These are phyloP conservation scores for Xylariaceae sp. DNA, from an alignment of 2,329 filamentous ascomycete species.

Conservation along the genomic window DNA sequence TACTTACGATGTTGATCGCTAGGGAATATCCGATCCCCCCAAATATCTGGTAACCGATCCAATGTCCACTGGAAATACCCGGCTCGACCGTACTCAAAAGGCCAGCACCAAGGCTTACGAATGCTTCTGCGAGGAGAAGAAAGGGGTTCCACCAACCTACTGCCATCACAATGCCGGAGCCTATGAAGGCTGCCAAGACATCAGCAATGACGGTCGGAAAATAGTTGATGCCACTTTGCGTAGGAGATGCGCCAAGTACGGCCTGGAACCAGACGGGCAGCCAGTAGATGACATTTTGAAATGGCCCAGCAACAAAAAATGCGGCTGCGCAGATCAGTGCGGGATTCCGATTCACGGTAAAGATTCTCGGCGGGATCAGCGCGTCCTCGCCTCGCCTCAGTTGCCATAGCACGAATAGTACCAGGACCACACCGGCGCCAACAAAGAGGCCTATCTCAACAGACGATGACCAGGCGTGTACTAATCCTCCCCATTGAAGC, in stretches of 20 bases:
- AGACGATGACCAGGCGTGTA: slow-evolving; percentile 33
- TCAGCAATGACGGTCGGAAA: slow-evolving; percentile 36
- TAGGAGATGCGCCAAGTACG: slow-evolving; percentile 36
- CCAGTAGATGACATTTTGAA: slow-evolving; percentile 28
- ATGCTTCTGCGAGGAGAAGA: slow-evolving; percentile 33
- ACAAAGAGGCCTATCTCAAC: slow-evolving; percentile 42
- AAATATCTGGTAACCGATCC: slow-evolving; percentile 41
- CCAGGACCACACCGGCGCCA: slow-evolving; percentile 33
- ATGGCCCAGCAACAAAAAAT: slow-evolving; percentile 32
- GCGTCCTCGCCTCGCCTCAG: slow-evolving; percentile 32
- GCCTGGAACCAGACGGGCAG: slow-evolving; percentile 43
- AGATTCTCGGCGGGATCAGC: slow-evolving; percentile 36
- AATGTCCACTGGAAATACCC: slow-evolving; percentile 28
- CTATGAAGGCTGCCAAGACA: slow-evolving; percentile 30
- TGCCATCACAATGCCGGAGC: slow-evolving; percentile 31
- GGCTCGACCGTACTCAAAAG: slow-evolving; percentile 36
- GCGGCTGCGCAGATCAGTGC: slow-evolving; percentile 21
- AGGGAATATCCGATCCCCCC: slow-evolving; percentile 37
- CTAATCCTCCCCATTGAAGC: slow-evolving; percentile 41
- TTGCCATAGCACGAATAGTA: slow-evolving; percentile 32
- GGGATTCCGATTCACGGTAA: slow-evolving; percentile 35
- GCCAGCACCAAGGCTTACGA: slow-evolving; percentile 32
- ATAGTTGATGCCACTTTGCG: slow-evolving; percentile 34
- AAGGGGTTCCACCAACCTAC: slow-evolving; percentile 43
- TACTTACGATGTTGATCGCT: too few species aligned